phyloP scores from a whole-genome alignment of 73 alveolate species.

The Loxodes magnus region DNA sequence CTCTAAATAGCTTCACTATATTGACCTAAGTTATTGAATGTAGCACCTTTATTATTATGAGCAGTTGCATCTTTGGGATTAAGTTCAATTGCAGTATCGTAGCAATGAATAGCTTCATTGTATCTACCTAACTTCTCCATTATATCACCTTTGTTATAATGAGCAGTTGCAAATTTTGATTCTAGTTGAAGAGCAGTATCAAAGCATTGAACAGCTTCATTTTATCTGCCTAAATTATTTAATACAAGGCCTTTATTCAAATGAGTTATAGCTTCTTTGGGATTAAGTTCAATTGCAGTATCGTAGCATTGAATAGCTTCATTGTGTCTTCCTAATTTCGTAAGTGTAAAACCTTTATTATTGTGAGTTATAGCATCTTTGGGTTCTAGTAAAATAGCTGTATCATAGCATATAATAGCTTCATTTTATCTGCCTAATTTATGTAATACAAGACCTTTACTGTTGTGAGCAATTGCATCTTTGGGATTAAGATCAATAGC shows the following conservation, averaged over 20 bases:
- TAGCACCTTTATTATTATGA: no score
- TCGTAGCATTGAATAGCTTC: not conserved
- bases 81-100: no score
- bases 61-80: no score
- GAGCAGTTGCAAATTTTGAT: not conserved
- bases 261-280: not conserved
- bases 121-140: no score
- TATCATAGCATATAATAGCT: no score
- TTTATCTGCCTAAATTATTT: not conserved
- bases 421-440: not conserved
- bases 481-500: no score
- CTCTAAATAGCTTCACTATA: no score
- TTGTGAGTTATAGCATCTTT: not conserved
- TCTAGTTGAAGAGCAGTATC: not conserved
- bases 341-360: not conserved
- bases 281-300: conserved; percentile 1
- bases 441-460: no score
- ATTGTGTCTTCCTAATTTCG: not conserved
- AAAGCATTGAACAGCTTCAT: not conserved
- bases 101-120: no score
- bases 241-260: not conserved
- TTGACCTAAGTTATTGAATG: no score
- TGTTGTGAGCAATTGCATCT: no score
- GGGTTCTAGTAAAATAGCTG: not conserved
- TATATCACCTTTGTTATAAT: no score